phyloP scores from a whole-genome alignment of 2,329 filamentous ascomycete genomes.

The Penicillium paneum region DNA sequence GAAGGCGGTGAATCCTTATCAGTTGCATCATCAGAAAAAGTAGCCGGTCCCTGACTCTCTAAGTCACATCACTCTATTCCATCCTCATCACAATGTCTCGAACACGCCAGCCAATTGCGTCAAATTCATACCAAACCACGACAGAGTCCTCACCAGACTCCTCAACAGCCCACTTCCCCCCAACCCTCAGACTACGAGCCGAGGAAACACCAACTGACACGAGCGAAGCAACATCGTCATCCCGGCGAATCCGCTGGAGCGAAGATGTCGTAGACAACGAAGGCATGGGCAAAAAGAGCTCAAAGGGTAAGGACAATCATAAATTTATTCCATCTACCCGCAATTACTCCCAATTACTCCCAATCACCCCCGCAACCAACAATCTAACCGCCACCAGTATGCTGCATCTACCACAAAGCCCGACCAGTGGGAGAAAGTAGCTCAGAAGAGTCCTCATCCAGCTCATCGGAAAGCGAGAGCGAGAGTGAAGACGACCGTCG shows the following conservation, averaged over 20 bases:
- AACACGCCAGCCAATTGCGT: slow-evolving; percentile 35
- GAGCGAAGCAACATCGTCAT: slow-evolving; percentile 29
- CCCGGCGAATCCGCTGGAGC: slow-evolving; percentile 80
- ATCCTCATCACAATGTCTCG: slow-evolving; percentile 31
- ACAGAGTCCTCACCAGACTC: slow-evolving; percentile 20
- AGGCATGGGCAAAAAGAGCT: slow-evolving; percentile 86
- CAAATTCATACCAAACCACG: slow-evolving; percentile 30
- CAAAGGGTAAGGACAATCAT: slow-evolving; percentile 66
- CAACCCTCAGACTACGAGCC: slow-evolving; percentile 32
- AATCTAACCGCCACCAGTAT: slow-evolving; percentile 59
- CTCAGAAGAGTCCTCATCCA: slow-evolving; percentile 51
- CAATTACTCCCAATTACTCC: neutral
- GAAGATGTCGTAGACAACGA: slow-evolving; percentile 95
- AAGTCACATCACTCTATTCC: neutral
- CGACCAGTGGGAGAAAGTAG: slow-evolving; percentile 79
- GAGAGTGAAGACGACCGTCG: slow-evolving; percentile 35
- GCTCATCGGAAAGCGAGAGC: slow-evolving; percentile 51
- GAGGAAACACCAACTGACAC: slow-evolving; percentile 17
- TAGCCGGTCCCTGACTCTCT: neutral
- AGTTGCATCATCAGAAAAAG: slow-evolving; percentile 17
- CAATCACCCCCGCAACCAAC: neutral
- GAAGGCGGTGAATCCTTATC: slow-evolving; percentile 13
- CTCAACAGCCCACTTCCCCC: slow-evolving; percentile 24
- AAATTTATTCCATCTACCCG: neutral
- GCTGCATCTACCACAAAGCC: slow-evolving; percentile 94